Conservation (phyloP, 805 yeast species). For the Candida mattraensis region DNA sequence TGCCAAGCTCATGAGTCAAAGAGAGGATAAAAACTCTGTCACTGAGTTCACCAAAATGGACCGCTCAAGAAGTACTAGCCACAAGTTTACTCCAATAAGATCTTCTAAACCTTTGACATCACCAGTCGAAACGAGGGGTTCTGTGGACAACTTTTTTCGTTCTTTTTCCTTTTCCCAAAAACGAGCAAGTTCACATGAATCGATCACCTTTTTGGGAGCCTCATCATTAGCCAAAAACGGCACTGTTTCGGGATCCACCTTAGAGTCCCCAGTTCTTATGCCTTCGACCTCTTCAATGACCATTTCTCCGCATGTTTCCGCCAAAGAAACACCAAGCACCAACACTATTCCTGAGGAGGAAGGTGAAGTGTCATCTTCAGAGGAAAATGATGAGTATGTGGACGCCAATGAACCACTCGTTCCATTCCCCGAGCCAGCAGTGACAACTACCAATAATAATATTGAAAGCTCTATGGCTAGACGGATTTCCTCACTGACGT, state of each 20-base stretch:
- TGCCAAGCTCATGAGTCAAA: conserved; percentile 22
- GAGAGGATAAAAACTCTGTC: conserved; percentile 20
- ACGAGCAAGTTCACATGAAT: conserved; percentile 19
- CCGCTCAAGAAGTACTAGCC: conserved; percentile 22
- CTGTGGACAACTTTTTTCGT: conserved; percentile 36
- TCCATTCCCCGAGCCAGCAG: conserved; percentile 15
- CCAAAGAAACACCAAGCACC: conserved; percentile 4
- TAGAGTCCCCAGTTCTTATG: conserved; percentile 1
- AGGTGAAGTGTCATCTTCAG: conserved; percentile 12
- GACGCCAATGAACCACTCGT: conserved; percentile 27
- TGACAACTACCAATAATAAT: conserved; percentile 2
- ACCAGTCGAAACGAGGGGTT: conserved; percentile 38
- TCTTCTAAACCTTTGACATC: conserved; percentile 50
- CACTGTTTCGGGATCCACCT: conserved; percentile 3
- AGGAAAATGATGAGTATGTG: conserved; percentile 24
- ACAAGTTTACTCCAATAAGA: conserved; percentile 35
- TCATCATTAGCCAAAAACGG: conserved; percentile 4
- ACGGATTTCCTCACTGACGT: conserved; percentile 16
- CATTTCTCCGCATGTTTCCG: conserved; percentile 8
- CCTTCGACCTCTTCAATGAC: neutral
- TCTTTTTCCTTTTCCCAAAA: conserved; percentile 35
- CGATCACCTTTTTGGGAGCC: conserved; percentile 1
- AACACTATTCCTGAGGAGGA: conserved; percentile 22
- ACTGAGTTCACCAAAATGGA: conserved; percentile 6
- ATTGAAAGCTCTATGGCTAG: conserved; percentile 10